Evolutionary conservation across 2,329 filamentous ascomycete genomes (phyloP).

Genomic region (Aspergillus pseudoterreus): DNA sequence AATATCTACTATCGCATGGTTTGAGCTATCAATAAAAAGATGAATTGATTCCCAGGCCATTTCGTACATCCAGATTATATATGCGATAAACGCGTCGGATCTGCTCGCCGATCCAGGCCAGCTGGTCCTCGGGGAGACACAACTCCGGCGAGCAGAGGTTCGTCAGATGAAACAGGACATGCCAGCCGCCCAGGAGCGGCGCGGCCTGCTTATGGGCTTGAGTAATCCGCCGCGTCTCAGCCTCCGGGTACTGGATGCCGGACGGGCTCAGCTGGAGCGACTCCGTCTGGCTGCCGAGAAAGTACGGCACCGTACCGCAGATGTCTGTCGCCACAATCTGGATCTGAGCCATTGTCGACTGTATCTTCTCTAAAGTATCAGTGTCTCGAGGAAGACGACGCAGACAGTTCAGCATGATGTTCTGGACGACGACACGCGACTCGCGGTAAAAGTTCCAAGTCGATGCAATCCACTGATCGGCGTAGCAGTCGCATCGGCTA

Average conservation of each 20-base stretch:
- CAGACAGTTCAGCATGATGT: slow-evolving; percentile 26
- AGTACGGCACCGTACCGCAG: slow-evolving; percentile 25
- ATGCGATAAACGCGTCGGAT: slow-evolving; percentile 22
- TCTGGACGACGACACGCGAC: slow-evolving; percentile 23
- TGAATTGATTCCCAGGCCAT: not conserved
- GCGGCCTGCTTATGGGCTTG: slow-evolving; percentile 19
- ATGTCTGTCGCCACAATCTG: slow-evolving; percentile 22
- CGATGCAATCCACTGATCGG: slow-evolving; percentile 25
- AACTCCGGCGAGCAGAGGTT: slow-evolving; percentile 18
- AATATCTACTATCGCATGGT: too few relatives aligned
- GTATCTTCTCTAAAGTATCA: slow-evolving; percentile 3
- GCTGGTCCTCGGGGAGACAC: slow-evolving; percentile 15
- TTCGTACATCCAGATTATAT: slow-evolving; percentile 13
- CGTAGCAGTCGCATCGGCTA: slow-evolving; percentile 28
- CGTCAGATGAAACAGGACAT: slow-evolving; percentile 15
- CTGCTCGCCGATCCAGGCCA: slow-evolving; percentile 21
- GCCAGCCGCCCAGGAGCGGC: slow-evolving; percentile 26
- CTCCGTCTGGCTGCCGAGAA: slow-evolving; percentile 22
- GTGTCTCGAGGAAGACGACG: slow-evolving; percentile 10
- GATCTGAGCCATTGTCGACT: slow-evolving; percentile 5
- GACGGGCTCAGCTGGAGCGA: slow-evolving; percentile 18
- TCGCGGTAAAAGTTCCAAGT: slow-evolving; percentile 31
- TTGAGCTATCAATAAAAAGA: not conserved
- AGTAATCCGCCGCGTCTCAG: slow-evolving; percentile 16
- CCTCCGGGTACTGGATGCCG: slow-evolving; percentile 21